Conservation (phyloP, 2,329 filamentous ascomycete genomes). For the Trichoderma breve region DNA sequence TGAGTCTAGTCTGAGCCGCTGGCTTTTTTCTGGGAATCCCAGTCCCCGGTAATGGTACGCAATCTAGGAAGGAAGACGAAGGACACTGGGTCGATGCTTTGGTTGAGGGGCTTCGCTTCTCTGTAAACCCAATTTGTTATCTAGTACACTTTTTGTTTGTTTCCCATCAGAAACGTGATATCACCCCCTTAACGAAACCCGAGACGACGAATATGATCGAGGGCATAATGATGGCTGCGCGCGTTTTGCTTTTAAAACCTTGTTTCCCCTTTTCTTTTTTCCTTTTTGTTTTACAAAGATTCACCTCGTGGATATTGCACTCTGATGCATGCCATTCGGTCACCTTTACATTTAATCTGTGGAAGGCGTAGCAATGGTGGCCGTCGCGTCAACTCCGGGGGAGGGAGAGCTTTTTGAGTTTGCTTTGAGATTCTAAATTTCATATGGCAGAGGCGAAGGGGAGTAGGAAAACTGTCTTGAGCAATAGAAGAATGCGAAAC, state of each 20-base stretch:
- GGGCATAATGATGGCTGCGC: conserved; percentile 21
- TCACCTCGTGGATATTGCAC: conserved; percentile 1
- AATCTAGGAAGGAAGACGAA: neutral
- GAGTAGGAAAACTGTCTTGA: conserved; percentile 17
- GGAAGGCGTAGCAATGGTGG: conserved; percentile 14
- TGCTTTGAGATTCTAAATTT: neutral
- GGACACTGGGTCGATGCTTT: conserved; percentile 20
- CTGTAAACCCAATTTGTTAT: conserved; percentile 32
- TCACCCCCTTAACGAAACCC: conserved; percentile 23
- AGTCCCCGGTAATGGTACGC: conserved; percentile 20
- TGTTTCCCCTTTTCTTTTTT: neutral
- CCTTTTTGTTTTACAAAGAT: conserved; percentile 20
- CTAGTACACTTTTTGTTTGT: conserved; percentile 30
- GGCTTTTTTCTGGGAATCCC: conserved; percentile 13
- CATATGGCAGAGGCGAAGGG: conserved; percentile 18
- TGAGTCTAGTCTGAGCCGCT: conserved; percentile 23
- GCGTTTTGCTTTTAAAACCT: neutral
- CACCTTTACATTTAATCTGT: conserved; percentile 14
- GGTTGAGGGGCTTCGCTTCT: conserved; percentile 31
- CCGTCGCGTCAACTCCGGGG: neutral
- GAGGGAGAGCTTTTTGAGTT: neutral
- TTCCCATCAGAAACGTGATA: conserved; percentile 18
- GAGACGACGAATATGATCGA: conserved; percentile 26
- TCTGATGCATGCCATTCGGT: conserved; percentile 8
- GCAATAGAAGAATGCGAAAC: conserved; percentile 7